Evolutionary conservation across 306 rosid species (phyloP).

Genomic region (Prunus mume): DNA sequence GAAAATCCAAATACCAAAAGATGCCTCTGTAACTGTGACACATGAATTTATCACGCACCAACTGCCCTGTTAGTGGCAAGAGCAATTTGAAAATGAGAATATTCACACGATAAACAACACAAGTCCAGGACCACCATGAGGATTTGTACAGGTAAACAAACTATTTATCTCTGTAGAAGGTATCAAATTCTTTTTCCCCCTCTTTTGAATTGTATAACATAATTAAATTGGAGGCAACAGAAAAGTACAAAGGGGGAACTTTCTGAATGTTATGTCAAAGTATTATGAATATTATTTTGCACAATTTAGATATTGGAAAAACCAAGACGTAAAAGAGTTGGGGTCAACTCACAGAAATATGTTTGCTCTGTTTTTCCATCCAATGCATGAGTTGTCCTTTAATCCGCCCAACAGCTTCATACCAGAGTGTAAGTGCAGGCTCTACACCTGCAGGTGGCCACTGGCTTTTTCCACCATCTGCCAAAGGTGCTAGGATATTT

Average conservation of each 20-base stretch:
- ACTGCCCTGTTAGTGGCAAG: neutral
- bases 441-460: conserved; percentile 99
- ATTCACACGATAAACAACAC: neutral
- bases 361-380: conserved; percentile 99
- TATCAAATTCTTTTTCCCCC: neutral
- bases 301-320: neutral
- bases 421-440: conserved; percentile 93
- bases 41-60: neutral
- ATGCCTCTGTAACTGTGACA: neutral
- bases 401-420: conserved; percentile 97
- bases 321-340: neutral
- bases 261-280: neutral
- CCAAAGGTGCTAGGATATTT: conserved; percentile 94
- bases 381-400: conserved; percentile 77
- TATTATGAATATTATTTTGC: neutral
- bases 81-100: neutral
- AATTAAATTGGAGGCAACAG: neutral
- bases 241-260: neutral
- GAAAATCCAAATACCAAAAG: neutral
- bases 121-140: neutral
- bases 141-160: neutral
- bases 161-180: neutral
- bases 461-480: conserved; percentile 96
- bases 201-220: neutral
- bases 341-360: conserved; percentile 68